Evolutionary conservation across 2,329 filamentous ascomycete species (phyloP), one percentile per base, ranked within the genome.

Genomic region (Sporothrix brasiliensis): DNA sequence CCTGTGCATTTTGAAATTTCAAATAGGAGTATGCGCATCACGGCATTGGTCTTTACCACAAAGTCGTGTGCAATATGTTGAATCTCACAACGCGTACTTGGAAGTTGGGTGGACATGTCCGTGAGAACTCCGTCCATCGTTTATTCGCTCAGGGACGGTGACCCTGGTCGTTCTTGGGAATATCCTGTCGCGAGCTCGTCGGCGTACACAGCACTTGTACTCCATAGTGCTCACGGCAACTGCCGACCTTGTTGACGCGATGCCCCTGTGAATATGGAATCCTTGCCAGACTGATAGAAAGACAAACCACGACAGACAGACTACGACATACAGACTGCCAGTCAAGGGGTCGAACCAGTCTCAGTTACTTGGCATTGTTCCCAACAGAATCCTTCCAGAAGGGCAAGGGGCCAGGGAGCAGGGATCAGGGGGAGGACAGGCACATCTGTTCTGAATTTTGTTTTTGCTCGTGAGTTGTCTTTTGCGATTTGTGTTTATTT

Each of bases 301-400:
- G 24, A 24, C 24, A 24, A 24, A 24, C 24, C 24, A 1, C 24
- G 24, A 24, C 30, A 34, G 30, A 34, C 30, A 34, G 24, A 24
- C 24, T 34, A 4, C 30, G 30, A 34, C 30, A 6, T 6, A 34
- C 30, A 34, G n/a, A n/a, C n/a, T n/a, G n/a, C n/a, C n/a, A n/a
- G n/a, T n/a, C n/a, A n/a, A n/a, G n/a, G n/a, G n/a, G n/a, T n/a
- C 52, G 27, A 14, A 24, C 24, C 9, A 54, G 34, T 61, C 60
- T 49, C 21, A 49, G 19, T 63, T 49, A 21, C 60, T 63, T 63
- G 60, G 60, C 60, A 63, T 14, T 21, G 3, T 63, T 21, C 58
- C 58, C 21, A 24, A 47, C 58, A 63, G 58, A 63, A 63, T 63
- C 39, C 58, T 63, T 63, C 58, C 41, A 63, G 58, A 63, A 63